phyloP scores from a whole-genome alignment of 2,329 filamentous ascomycete genomes.

The Chlorencoelia australis region DNA sequence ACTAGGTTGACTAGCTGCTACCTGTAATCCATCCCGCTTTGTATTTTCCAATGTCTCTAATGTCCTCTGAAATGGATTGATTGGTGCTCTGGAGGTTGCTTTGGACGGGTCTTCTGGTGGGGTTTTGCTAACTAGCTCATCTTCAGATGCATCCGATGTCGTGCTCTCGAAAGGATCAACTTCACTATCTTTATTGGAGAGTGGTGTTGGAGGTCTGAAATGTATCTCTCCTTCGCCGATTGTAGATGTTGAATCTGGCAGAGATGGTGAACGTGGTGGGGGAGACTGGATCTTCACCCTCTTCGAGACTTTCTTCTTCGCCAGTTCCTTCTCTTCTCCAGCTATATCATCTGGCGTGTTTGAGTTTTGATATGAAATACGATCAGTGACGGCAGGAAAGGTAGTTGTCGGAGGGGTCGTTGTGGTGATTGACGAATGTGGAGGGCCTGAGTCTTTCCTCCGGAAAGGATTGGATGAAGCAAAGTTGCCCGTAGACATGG shows the following conservation, averaged over 20 bases:
- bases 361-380: conserved; percentile 12
- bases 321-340: no score
- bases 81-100: conserved; percentile 26
- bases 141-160: conserved; percentile 24
- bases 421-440: conserved; percentile 6
- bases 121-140: conserved; percentile 13
- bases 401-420: conserved; percentile 8
- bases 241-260: conserved; percentile 39
- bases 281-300: conserved; percentile 59
- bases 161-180: conserved; percentile 25
- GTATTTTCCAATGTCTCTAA: conserved; percentile 39
- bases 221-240: conserved; percentile 17
- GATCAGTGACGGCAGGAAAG: conserved; percentile 10
- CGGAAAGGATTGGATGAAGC: conserved; percentile 28
- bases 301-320: conserved; percentile 34
- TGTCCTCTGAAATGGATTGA: conserved; percentile 49
- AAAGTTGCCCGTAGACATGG: conserved; percentile 24
- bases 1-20: conserved; percentile 10
- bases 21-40: conserved; percentile 12
- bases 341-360: conserved; percentile 7
- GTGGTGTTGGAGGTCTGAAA: conserved; percentile 21
- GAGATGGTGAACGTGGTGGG: conserved; percentile 40
- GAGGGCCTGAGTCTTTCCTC: conserved; percentile 17
- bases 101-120: conserved; percentile 15
- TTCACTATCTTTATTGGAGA: conserved; percentile 22